These are phyloP conservation scores for Ophiostoma triangulosporum DNA, from an alignment of 2,329 filamentous ascomycete species.

Conservation along the genomic window DNA sequence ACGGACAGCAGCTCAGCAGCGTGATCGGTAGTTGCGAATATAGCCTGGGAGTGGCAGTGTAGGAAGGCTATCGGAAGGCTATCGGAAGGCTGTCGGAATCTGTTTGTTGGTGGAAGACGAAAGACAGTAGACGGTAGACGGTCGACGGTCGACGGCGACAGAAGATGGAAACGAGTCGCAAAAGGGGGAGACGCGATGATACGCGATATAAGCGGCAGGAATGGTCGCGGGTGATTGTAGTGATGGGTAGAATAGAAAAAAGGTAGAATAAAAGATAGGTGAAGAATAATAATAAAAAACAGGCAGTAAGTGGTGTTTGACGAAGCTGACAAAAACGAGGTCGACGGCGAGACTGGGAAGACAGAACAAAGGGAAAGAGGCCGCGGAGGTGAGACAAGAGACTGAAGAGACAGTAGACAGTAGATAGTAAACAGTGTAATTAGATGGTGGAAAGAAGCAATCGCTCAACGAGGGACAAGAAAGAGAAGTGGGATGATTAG, in stretches of 20 bases:
- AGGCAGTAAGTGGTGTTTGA: background rate
- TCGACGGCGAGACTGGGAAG: background rate
- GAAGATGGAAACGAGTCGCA: background rate
- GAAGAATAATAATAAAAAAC: background rate
- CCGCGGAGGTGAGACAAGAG: background rate
- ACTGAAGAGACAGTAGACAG: background rate
- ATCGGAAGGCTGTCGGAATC: too few species aligned
- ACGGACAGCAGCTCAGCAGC: background rate
- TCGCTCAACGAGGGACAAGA: background rate
- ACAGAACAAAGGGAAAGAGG: slow-evolving; percentile 1
- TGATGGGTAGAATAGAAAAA: background rate
- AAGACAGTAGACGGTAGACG: too few species aligned
- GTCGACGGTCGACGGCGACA: too few species aligned
- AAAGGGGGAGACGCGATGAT: background rate
- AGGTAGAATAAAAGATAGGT: background rate
- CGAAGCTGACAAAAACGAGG: background rate
- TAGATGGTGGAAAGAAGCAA: background rate
- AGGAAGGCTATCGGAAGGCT: too few species aligned
- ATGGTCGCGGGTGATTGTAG: too few species aligned
- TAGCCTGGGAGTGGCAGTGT: background rate
- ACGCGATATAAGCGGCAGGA: too few species aligned
- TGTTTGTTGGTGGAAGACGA: too few species aligned
- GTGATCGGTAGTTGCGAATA: too few species aligned
- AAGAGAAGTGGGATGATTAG: background rate
- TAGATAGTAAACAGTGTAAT: too few species aligned